Evolutionary conservation across 2,329 filamentous ascomycete genomes (phyloP).

Genomic region (Macrophomina tecta): DNA sequence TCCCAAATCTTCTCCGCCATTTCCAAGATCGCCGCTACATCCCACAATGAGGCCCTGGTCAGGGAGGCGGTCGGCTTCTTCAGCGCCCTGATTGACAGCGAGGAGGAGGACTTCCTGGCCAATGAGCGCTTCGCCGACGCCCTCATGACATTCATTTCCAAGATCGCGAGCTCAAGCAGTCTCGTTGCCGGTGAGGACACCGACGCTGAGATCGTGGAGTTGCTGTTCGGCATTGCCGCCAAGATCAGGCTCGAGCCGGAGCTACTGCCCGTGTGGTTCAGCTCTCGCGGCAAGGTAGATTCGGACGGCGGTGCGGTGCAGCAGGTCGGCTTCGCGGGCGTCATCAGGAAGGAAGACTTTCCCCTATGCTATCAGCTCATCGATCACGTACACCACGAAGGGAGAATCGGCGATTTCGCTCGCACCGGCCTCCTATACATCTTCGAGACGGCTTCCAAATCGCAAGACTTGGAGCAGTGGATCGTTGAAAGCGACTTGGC

Average conservation of each 20-base stretch:
- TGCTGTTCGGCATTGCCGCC: constrained; percentile 94
- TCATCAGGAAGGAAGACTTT: constrained; percentile 88
- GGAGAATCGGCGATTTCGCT: constrained; percentile 93
- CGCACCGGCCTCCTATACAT: constrained; percentile 93
- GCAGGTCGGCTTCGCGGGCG: constrained; percentile 77
- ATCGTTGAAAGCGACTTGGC: constrained; percentile 96
- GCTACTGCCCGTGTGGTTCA: constrained; percentile 92
- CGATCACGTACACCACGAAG: constrained; percentile 96
- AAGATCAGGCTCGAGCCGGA: constrained; percentile 91
- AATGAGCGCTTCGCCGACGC: constrained; percentile 84
- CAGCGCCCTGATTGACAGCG: constrained; percentile 90
- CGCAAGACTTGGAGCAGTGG: constrained; percentile 86
- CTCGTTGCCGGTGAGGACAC: constrained; percentile 78
- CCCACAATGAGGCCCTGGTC: constrained; percentile 84
- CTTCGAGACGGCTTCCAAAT: constrained; percentile 88
- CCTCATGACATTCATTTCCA: constrained; percentile 82
- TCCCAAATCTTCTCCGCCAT: constrained; percentile 90
- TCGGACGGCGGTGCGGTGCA: constrained; percentile 53
- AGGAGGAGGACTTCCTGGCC: constrained; percentile 93
- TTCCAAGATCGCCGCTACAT: constrained; percentile 84
- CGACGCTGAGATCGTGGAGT: constrained; percentile 86
- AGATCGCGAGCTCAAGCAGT: constrained; percentile 75
- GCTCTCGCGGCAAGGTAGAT: constrained; percentile 55
- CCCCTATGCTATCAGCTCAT: constrained; percentile 94
- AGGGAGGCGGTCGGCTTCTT: constrained; percentile 85